These are phyloP conservation scores for Exophiala mesophila DNA, from an alignment of 2,329 filamentous ascomycete genomes.

Conservation along the genomic window DNA sequence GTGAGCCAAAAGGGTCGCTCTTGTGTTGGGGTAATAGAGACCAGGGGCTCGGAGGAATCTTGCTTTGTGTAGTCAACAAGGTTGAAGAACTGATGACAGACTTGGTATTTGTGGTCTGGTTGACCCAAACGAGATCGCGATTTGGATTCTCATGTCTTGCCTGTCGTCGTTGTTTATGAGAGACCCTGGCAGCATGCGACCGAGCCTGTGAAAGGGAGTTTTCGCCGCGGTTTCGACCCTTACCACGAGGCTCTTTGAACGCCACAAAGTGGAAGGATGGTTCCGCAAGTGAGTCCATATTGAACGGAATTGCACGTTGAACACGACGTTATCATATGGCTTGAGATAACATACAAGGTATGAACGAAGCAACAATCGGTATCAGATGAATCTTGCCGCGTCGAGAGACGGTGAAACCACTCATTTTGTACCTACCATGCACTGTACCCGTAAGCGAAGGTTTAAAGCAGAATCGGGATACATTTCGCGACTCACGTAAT, in stretches of 20 bases:
- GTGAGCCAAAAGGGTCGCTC: slow-evolving; percentile 11
- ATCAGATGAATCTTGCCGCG: no score
- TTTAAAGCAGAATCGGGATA: no score
- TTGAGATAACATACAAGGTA: no score
- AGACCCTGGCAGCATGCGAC: slow-evolving; percentile 1
- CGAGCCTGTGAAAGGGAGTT: background rate
- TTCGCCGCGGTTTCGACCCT: background rate
- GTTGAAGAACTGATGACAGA: background rate
- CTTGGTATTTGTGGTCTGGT: no score
- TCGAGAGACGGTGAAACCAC: no score
- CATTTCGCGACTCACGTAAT: no score
- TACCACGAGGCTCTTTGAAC: background rate
- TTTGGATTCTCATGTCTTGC: slow-evolving; percentile 2
- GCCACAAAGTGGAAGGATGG: background rate
- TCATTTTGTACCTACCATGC: no score
- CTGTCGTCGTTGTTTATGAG: background rate
- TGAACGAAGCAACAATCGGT: no score
- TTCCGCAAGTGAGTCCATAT: background rate
- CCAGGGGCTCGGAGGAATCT: slow-evolving; percentile 2
- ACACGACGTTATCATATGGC: no score
- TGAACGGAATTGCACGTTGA: background rate
- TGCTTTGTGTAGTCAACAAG: slow-evolving; percentile 1
- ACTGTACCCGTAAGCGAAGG: no score
- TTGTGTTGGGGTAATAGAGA: slow-evolving; percentile 10
- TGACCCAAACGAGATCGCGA: background rate